phyloP scores from a whole-genome alignment of 331 rosid genomes.

The Rosa hybrid region DNA sequence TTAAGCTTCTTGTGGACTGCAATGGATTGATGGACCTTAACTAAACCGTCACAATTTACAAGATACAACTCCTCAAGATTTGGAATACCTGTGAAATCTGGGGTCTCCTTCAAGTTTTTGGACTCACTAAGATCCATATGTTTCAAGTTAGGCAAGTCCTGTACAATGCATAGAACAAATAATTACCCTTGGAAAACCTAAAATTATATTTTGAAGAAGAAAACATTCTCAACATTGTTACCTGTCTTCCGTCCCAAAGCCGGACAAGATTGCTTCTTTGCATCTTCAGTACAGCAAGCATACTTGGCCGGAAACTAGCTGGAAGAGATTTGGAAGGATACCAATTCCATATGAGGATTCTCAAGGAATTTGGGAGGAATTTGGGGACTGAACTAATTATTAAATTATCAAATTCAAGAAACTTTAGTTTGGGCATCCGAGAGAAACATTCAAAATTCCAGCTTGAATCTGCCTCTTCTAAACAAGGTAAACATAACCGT shows the following conservation, averaged over 20 bases:
- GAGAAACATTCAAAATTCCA: slow-evolving; percentile 3
- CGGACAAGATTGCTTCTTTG: not conserved
- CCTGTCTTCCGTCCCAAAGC: not conserved
- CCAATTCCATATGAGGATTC: not conserved
- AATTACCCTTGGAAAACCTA: not conserved
- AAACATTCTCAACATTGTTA: not conserved
- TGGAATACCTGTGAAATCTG: too few relatives aligned
- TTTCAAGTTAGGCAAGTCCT: too few relatives aligned
- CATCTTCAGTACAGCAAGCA: not conserved
- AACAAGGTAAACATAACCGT: not conserved
- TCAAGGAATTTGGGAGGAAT: not conserved
- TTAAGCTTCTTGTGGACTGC: too few relatives aligned
- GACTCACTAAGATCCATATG: too few relatives aligned
- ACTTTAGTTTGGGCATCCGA: slow-evolving; percentile 3
- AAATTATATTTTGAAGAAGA: not conserved
- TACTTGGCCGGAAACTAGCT: not conserved
- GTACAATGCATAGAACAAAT: not conserved
- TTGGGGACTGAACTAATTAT: not conserved
- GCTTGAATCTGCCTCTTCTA: not conserved
- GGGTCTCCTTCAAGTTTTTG: too few relatives aligned
- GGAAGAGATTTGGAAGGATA: slow-evolving; percentile 18
- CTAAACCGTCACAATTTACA: too few relatives aligned
- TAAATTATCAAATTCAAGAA: slow-evolving; percentile 1
- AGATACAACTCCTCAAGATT: too few relatives aligned
- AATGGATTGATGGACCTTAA: too few relatives aligned